Evolutionary conservation across 176 grass and related monocot species (phyloP).

Genomic region (Saccharum spontaneum): DNA sequence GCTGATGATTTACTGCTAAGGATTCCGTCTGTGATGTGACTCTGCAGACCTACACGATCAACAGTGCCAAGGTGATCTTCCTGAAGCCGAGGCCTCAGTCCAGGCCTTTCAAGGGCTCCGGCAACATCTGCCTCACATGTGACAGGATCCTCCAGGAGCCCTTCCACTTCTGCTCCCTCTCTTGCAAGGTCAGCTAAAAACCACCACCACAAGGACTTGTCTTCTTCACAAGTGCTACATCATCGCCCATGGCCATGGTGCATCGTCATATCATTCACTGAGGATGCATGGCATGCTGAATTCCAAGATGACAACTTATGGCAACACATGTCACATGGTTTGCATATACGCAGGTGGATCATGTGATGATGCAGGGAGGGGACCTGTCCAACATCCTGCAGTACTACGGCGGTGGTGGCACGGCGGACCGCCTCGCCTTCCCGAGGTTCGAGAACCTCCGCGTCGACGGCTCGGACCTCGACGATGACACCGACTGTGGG

Average conservation of each 20-base stretch:
- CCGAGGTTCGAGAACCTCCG: constrained; percentile 70
- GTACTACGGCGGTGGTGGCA: constrained; percentile 2
- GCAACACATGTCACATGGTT: not conserved
- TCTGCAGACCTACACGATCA: constrained; percentile 92
- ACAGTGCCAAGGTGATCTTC: constrained; percentile 99
- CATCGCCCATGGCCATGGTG: not conserved
- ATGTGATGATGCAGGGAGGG: constrained; percentile 68
- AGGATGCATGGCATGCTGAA: constrained; percentile 2
- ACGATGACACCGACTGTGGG: constrained; percentile 27
- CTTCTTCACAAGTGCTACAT: not conserved
- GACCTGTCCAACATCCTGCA: constrained; percentile 78
- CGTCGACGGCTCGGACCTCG: constrained; percentile 54
- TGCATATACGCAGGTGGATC: constrained; percentile 65
- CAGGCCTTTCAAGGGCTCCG: constrained; percentile 92
- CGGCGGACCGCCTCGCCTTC: constrained; percentile 40
- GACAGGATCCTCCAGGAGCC: constrained; percentile 97
- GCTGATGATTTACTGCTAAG: not conserved
- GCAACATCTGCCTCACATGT: constrained; percentile 87
- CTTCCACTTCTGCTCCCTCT: constrained; percentile 92
- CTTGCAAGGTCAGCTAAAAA: constrained; percentile 67
- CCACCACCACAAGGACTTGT: not conserved
- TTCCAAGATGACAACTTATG: not conserved
- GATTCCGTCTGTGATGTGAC: not conserved
- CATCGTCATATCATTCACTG: not conserved
- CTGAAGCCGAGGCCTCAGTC: constrained; percentile 97